Conservation (phyloP, 441 rosid genomes). For the Melastoma candidum region DNA sequence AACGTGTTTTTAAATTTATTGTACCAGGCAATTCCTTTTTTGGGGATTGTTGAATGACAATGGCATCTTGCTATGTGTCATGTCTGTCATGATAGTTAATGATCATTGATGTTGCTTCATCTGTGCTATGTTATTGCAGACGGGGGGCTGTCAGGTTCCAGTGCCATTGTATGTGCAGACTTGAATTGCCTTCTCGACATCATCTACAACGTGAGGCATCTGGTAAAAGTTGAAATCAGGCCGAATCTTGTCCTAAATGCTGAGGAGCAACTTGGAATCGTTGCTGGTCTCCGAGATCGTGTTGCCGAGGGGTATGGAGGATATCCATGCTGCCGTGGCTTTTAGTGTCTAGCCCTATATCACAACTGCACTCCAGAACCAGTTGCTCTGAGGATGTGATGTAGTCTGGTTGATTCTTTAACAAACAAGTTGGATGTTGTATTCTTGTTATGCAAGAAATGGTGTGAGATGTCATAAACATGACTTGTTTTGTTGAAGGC, state of each 20-base stretch:
- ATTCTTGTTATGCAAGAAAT: too few relatives aligned
- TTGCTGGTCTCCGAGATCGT: constrained; percentile 95
- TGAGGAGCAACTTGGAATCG: constrained; percentile 80
- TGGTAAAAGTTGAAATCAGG: constrained; percentile 57
- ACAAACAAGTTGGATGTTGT: too few relatives aligned
- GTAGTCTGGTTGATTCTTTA: too few relatives aligned
- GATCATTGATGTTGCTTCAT: constrained; percentile 9
- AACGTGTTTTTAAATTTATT: too few relatives aligned
- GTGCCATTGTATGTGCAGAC: constrained; percentile 89
- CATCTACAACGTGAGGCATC: constrained; percentile 69
- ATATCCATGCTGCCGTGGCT: constrained; percentile 62
- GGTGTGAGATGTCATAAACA: neutral
- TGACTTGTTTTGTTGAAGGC: constrained; percentile 12
- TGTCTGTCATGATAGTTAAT: too few relatives aligned
- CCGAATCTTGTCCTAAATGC: constrained; percentile 61
- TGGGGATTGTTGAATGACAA: too few relatives aligned
- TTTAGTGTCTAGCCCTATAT: constrained; percentile 10
- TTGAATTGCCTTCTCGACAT: constrained; percentile 78
- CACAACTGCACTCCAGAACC: neutral
- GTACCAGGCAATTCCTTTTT: too few relatives aligned
- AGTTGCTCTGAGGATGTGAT: too few relatives aligned
- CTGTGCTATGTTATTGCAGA: constrained; percentile 37
- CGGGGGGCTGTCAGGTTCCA: constrained; percentile 87
- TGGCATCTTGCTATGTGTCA: too few relatives aligned
- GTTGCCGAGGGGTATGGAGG: constrained; percentile 97